Evolutionary conservation across 441 rosid genomes (phyloP).

Genomic region (Eruca vesicaria): DNA sequence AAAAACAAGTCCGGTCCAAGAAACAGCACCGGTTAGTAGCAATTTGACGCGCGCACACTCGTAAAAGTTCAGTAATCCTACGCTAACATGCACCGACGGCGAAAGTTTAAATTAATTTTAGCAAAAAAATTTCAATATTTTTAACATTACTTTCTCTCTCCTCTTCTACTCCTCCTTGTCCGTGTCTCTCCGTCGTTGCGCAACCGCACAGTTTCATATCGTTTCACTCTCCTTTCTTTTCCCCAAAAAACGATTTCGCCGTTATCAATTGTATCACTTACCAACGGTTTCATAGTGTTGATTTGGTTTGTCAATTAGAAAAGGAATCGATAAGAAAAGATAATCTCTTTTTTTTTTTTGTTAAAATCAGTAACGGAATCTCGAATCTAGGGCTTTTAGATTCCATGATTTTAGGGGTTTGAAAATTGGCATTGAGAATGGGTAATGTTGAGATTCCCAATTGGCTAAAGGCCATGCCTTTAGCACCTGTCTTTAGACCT

Average conservation of each 20-base stretch:
- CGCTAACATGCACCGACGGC: slow-evolving; percentile 24
- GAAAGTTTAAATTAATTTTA: slow-evolving; percentile 19
- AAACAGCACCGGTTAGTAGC: slow-evolving; percentile 12
- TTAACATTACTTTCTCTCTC: slow-evolving; percentile 22
- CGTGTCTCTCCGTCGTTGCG: slow-evolving; percentile 34
- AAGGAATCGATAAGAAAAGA: neutral
- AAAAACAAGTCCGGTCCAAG: neutral
- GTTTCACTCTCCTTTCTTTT: neutral
- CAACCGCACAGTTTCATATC: slow-evolving; percentile 39
- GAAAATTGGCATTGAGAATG: slow-evolving; percentile 56
- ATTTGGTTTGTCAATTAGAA: slow-evolving; percentile 1
- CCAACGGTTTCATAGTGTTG: slow-evolving; percentile 5
- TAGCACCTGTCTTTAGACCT: slow-evolving; percentile 92
- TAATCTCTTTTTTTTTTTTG: neutral
- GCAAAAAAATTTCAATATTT: slow-evolving; percentile 16
- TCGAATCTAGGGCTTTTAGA: slow-evolving; percentile 49
- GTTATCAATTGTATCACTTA: neutral
- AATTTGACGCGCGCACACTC: slow-evolving; percentile 15
- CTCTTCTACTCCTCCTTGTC: neutral
- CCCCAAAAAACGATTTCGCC: neutral
- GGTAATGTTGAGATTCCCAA: slow-evolving; percentile 84
- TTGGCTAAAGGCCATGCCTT: slow-evolving; percentile 90
- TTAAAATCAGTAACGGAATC: slow-evolving; percentile 16
- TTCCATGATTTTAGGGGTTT: too few species aligned
- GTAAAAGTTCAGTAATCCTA: neutral